phyloP scores from a whole-genome alignment of 768 basidiomycete species.

The Mrakia blollopis region DNA sequence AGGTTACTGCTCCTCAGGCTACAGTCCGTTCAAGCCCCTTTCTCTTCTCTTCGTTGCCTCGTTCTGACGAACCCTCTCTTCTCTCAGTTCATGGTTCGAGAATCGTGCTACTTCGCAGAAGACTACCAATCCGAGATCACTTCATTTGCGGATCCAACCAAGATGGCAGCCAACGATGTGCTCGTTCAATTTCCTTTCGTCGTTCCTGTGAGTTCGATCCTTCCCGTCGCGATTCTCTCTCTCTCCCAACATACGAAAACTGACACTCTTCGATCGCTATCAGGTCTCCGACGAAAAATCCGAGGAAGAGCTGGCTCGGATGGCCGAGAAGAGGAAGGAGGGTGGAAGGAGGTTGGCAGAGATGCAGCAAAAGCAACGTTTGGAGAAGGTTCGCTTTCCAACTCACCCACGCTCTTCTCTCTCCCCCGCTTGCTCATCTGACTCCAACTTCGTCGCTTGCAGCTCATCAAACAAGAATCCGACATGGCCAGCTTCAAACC shows the following conservation, averaged over 20 bases:
- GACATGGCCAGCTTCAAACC: conserved; percentile 19
- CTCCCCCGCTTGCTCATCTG: too few relatives aligned
- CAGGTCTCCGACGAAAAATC: conserved; percentile 70
- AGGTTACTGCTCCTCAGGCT: conserved; percentile 70
- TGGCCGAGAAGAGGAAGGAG: conserved; percentile 74
- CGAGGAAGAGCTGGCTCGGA: conserved; percentile 76
- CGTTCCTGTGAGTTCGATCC: conserved; percentile 41
- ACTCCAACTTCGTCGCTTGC: not conserved
- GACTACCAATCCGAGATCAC: conserved; percentile 70
- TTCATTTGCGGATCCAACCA: conserved; percentile 60
- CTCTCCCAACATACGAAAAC: not conserved
- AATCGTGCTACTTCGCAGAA: conserved; percentile 72
- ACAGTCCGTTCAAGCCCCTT: conserved; percentile 52
- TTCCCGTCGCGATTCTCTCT: not conserved
- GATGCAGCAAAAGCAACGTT: conserved; percentile 73
- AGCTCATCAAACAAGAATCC: conserved; percentile 25
- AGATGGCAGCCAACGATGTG: conserved; percentile 60
- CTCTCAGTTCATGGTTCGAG: conserved; percentile 83
- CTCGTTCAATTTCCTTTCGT: conserved; percentile 86
- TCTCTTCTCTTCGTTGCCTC: not conserved
- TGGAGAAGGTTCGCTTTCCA: conserved; percentile 67
- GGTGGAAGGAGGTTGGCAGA: conserved; percentile 86
- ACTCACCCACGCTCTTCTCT: not conserved
- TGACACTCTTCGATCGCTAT: not conserved
- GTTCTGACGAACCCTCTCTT: not conserved